Evolutionary conservation across 2,329 filamentous ascomycete genomes (phyloP).

Genomic region (Paramyrothecium roridum): DNA sequence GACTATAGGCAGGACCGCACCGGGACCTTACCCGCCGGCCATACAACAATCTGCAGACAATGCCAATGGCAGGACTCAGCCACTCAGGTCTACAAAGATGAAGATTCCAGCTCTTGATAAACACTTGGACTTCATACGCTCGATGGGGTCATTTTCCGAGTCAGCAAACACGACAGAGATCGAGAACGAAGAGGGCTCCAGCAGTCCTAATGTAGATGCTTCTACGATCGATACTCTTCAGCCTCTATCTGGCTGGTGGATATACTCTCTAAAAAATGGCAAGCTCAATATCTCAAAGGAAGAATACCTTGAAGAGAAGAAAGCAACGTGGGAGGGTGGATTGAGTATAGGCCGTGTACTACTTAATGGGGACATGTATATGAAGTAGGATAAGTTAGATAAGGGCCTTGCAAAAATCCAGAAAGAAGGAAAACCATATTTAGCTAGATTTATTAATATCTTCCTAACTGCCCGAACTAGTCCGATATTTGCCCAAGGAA

Average conservation of each 20-base stretch:
- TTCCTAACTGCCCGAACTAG: too few species aligned
- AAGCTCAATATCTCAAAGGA: background rate
- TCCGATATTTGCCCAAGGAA: too few species aligned
- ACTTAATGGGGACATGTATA: background rate
- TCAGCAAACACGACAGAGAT: background rate
- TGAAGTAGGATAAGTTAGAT: background rate
- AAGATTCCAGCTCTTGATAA: too few species aligned
- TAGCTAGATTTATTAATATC: too few species aligned
- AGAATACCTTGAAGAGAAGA: background rate
- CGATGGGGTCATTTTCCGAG: too few species aligned
- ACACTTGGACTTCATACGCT: too few species aligned
- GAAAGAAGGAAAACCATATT: too few species aligned
- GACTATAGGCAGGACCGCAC: background rate
- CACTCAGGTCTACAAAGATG: background rate
- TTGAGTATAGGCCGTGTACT: background rate
- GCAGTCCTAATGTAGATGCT: background rate
- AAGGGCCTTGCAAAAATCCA: too few species aligned
- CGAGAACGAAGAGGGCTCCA: background rate
- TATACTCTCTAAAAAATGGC: background rate
- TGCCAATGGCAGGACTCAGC: background rate
- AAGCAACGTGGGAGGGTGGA: background rate
- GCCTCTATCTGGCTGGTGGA: conserved; percentile 3
- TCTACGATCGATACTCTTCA: background rate
- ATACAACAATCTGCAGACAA: background rate
- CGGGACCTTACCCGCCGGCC: too few species aligned